Conservation (phyloP, 768 basidiomycete species). For the Paxillus involutus region DNA sequence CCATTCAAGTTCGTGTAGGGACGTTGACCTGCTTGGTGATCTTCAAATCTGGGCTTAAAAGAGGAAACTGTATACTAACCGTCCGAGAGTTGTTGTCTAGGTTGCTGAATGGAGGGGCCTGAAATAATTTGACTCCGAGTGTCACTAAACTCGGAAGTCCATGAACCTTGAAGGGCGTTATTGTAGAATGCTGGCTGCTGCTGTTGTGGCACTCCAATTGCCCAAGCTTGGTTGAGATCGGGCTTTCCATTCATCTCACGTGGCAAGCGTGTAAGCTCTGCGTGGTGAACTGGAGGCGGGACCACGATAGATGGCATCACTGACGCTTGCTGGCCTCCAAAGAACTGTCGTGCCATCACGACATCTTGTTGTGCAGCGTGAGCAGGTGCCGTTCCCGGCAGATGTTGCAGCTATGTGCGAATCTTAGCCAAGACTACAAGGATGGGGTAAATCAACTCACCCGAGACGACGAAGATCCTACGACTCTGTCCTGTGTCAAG, state of each 20-base stretch:
- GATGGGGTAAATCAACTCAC: constrained; percentile 37
- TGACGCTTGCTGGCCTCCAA: constrained; percentile 45
- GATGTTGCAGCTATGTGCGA: constrained; percentile 62
- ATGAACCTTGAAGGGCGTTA: constrained; percentile 35
- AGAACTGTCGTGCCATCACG: constrained; percentile 79
- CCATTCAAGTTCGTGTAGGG: constrained; percentile 36
- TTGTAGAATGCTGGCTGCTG: constrained; percentile 38
- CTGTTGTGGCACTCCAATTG: constrained; percentile 46
- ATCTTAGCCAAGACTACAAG: background rate
- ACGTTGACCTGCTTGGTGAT: constrained; percentile 29
- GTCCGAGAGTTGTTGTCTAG: constrained; percentile 22
- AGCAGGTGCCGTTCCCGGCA: constrained; percentile 56
- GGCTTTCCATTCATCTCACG: constrained; percentile 27
- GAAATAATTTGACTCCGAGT: constrained; percentile 21
- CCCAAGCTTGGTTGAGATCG: constrained; percentile 54
- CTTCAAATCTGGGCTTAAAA: constrained; percentile 2
- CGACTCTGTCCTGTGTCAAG: constrained; percentile 61
- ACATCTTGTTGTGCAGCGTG: constrained; percentile 64
- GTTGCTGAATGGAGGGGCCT: constrained; percentile 34
- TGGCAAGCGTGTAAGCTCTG: constrained; percentile 27
- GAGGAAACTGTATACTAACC: constrained; percentile 13
- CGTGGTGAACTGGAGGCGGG: constrained; percentile 30
- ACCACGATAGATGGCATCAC: constrained; percentile 35
- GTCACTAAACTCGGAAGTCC: constrained; percentile 58
- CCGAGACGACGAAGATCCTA: constrained; percentile 69